These are phyloP conservation scores for Austropuccinia psidii DNA, from an alignment of 1,284 basidiomycete genomes.

Conservation along the genomic window DNA sequence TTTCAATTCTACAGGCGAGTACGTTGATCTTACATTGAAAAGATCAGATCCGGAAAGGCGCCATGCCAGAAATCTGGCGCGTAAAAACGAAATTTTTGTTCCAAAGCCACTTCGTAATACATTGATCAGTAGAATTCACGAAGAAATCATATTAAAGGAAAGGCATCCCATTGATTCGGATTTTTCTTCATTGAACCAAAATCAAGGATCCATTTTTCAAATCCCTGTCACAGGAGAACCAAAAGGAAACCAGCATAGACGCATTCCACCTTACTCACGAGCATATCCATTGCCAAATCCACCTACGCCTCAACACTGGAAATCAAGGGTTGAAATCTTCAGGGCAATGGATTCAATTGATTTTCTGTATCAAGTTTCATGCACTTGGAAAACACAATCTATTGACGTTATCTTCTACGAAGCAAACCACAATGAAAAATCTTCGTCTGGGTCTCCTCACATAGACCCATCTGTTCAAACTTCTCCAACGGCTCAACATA, in stretches of 20 bases:
- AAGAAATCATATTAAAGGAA: slow-evolving; percentile 1
- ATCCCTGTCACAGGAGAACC: neutral
- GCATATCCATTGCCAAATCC: slow-evolving; percentile 30
- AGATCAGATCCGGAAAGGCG: slow-evolving; percentile 14
- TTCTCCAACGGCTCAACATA: neutral
- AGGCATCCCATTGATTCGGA: slow-evolving; percentile 16
- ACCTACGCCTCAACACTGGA: neutral
- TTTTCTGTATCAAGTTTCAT: slow-evolving; percentile 29
- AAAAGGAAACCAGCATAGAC: neutral
- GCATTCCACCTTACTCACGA: slow-evolving; percentile 9
- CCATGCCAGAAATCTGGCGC: slow-evolving; percentile 14
- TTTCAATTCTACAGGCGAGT: slow-evolving; percentile 25
- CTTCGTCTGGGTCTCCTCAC: neutral
- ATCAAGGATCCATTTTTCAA: neutral
- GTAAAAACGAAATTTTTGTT: slow-evolving; percentile 17
- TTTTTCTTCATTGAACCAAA: neutral
- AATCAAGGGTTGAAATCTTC: slow-evolving; percentile 30
- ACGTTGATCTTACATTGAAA: slow-evolving; percentile 29
- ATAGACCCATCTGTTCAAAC: neutral
- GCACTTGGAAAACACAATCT: slow-evolving; percentile 17
- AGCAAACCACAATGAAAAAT: slow-evolving; percentile 5
- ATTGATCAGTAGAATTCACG: slow-evolving; percentile 18
- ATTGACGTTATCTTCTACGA: slow-evolving; percentile 23
- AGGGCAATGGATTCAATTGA: slow-evolving; percentile 25
- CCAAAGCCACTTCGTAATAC: slow-evolving; percentile 5